A percentile compares a stretch with the other conserved stretches of the same genome.
phyloP scores from a whole-genome alignment of 2,329 filamentous ascomycete genomes.

The Pseudocercospora eumusae region DNA sequence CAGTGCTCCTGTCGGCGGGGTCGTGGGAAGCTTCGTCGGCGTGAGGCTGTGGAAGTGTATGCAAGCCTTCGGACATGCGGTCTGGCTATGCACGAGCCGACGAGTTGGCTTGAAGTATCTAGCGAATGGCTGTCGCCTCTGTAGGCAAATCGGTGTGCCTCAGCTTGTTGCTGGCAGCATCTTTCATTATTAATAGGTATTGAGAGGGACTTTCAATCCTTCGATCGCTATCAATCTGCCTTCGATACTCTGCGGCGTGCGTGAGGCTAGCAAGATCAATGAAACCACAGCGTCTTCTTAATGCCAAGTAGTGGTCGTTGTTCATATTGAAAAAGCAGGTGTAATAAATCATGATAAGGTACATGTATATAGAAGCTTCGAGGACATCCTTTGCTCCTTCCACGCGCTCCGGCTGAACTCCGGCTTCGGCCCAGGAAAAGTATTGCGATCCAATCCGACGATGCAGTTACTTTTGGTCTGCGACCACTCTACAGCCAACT shows the following conservation, averaged over 20 bases:
- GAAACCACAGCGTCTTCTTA: not conserved
- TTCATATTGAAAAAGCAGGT: too few species aligned
- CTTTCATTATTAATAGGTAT: too few species aligned
- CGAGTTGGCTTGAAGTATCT: too few species aligned
- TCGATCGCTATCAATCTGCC: too few species aligned
- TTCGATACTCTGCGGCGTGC: not conserved
- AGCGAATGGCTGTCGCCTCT: too few species aligned
- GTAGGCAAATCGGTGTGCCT: too few species aligned
- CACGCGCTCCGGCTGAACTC: not conserved
- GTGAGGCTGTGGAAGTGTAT: slow-evolving; percentile 1
- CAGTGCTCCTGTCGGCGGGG: not conserved
- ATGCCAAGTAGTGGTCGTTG: too few species aligned
- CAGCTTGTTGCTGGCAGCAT: too few species aligned
- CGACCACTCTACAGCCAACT: not conserved
- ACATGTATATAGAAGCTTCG: not conserved
- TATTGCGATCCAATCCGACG: not conserved
- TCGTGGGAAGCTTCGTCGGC: not conserved
- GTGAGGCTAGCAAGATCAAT: not conserved
- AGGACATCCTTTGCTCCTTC: not conserved
- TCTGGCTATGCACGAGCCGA: not conserved
- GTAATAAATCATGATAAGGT: too few species aligned
- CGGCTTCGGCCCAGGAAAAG: not conserved
- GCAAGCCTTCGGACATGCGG: not conserved
- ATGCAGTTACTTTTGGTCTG: not conserved
- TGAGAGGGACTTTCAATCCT: too few species aligned